Evolutionary conservation across 192 early-diverging fungal genomes (phyloP).

Genomic region (Mortierella alpina): DNA sequence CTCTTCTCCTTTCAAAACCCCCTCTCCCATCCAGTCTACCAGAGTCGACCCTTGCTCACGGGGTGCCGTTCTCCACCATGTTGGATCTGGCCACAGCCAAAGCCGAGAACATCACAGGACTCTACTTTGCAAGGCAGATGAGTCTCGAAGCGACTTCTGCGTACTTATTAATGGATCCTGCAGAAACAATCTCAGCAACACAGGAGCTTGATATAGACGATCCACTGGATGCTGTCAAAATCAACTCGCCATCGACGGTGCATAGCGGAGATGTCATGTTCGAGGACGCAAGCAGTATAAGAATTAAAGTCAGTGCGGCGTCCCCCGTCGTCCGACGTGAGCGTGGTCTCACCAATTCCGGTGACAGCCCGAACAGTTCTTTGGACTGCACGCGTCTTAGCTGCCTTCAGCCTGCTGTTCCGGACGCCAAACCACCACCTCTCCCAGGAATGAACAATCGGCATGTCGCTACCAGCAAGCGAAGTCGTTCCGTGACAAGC

Average conservation of each 20-base stretch:
- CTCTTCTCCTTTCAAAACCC: slow-evolving; percentile 20
- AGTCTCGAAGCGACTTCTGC: not conserved
- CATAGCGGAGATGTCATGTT: not conserved
- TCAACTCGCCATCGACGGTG: not conserved
- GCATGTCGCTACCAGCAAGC: no score
- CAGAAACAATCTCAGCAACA: not conserved
- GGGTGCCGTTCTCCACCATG: slow-evolving; percentile 34
- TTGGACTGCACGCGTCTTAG: no score
- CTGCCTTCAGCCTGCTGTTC: no score
- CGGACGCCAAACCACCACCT: no score
- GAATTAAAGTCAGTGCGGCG: slow-evolving; percentile 8
- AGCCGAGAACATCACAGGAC: slow-evolving; percentile 46
- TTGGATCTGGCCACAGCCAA: slow-evolving; percentile 47
- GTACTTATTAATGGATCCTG: not conserved
- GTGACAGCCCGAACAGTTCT: no score
- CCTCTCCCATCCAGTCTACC: slow-evolving; percentile 1
- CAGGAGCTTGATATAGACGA: not conserved
- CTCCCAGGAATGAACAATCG: no score
- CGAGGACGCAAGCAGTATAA: no score
- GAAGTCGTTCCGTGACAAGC: no score
- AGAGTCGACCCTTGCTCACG: not conserved
- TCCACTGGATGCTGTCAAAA: no score
- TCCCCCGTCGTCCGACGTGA: not conserved
- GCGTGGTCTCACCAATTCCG: not conserved
- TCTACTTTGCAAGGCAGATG: slow-evolving; percentile 47